Conservation (phyloP, 768 basidiomycete species). For the Termitomyces sp. region DNA sequence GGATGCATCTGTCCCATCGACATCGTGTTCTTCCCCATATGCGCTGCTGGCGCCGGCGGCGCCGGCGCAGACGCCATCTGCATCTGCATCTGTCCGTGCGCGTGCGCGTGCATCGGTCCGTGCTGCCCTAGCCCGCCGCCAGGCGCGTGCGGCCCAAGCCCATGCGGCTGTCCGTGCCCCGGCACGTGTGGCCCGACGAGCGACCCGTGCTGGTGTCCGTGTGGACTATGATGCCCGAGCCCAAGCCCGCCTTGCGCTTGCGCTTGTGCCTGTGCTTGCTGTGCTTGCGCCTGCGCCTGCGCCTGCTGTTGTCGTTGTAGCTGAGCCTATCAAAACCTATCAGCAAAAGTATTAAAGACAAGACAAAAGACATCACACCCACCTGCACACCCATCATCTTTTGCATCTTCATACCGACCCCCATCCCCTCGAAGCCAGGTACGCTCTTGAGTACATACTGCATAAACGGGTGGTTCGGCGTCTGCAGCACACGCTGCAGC, state of each 20-base stretch:
- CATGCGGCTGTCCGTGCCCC: too few species aligned
- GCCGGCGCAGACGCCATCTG: too few species aligned
- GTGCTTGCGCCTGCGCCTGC: too few species aligned
- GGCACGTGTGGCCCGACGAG: too few species aligned
- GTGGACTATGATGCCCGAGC: not conserved
- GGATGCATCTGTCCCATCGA: constrained; percentile 15
- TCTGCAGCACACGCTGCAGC: constrained; percentile 44
- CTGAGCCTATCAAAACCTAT: not conserved
- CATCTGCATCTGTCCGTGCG: not conserved
- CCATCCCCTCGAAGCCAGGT: constrained; percentile 48
- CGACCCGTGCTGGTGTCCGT: not conserved
- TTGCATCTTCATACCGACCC: constrained; percentile 53
- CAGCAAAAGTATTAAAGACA: not conserved
- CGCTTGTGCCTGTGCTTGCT: constrained; percentile 6
- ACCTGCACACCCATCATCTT: constrained; percentile 52
- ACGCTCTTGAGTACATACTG: constrained; percentile 45
- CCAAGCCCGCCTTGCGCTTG: constrained; percentile 10
- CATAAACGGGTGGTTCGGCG: constrained; percentile 51
- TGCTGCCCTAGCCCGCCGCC: not conserved
- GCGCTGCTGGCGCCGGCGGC: too few species aligned
- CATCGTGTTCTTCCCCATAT: constrained; percentile 10
- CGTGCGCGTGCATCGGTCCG: too few species aligned
- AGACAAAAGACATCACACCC: constrained; percentile 10
- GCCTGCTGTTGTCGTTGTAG: not conserved
- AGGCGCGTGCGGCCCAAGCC: too few species aligned